Evolutionary conservation across 2,329 filamentous ascomycete genomes (phyloP).

Genomic region (Ceratocystis albifundus): DNA sequence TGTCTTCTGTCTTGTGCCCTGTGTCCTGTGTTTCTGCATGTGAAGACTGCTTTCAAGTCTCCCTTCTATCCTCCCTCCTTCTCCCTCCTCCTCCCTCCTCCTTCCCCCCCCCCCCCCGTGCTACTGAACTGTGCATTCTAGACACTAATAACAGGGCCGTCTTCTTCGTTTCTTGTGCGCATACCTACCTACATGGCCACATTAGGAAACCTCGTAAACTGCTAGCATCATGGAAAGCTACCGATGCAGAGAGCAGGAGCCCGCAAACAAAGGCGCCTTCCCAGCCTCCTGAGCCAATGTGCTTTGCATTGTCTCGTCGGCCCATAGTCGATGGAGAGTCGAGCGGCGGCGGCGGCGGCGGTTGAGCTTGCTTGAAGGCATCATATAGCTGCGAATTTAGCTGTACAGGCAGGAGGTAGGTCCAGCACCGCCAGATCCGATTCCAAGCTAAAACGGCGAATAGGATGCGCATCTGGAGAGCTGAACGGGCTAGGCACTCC

Average conservation of each 20-base stretch:
- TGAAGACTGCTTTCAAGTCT: too few species aligned
- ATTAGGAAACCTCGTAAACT: background rate
- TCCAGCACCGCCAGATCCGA: background rate
- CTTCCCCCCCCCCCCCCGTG: too few species aligned
- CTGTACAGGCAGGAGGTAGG: background rate
- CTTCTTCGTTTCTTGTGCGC: background rate
- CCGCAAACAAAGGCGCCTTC: background rate
- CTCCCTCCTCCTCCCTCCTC: too few species aligned
- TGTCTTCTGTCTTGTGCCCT: background rate
- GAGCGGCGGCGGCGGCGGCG: background rate
- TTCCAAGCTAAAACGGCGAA: constrained; percentile 3
- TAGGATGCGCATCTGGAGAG: background rate
- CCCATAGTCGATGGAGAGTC: background rate
- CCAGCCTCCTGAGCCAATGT: background rate
- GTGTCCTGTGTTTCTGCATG: too few species aligned
- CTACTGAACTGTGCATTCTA: too few species aligned
- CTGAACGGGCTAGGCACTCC: background rate
- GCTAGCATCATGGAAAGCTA: background rate
- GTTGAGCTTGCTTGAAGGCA: background rate
- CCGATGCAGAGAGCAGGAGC: background rate
- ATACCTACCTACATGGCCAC: background rate
- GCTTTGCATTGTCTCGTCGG: background rate
- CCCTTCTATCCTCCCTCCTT: too few species aligned
- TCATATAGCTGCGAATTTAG: background rate
- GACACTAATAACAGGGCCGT: too few species aligned